Percentiles rank a stretch among this genome's conserved stretches.
Conservation (phyloP, 768 basidiomycete genomes). For the Leccinum broughii region DNA sequence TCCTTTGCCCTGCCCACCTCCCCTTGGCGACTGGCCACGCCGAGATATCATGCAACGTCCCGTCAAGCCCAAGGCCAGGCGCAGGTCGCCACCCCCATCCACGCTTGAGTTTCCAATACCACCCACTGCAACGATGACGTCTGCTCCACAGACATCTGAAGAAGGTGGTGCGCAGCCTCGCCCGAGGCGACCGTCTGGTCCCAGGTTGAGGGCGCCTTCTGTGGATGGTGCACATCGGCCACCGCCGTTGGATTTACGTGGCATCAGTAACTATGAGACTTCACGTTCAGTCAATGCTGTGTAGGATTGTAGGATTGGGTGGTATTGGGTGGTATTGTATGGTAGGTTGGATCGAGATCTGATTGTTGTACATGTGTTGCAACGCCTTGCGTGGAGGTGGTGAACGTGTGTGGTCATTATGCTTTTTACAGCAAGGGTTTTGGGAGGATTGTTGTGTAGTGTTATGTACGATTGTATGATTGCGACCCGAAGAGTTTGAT, state of each 20-base stretch:
- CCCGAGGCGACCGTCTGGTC: conserved; percentile 35
- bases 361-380: conserved; percentile 14
- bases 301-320: neutral
- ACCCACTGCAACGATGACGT: neutral
- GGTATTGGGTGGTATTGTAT: neutral
- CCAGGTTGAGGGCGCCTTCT: conserved; percentile 25
- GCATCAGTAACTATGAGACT: conserved; percentile 13
- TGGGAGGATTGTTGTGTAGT: conserved; percentile 17
- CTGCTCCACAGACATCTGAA: conserved; percentile 7
- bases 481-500: neutral
- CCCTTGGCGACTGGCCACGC: conserved; percentile 58
- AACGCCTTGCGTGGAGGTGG: conserved; percentile 12
- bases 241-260: conserved; percentile 18
- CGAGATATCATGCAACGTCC: conserved; percentile 36
- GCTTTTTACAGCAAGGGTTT: conserved; percentile 11
- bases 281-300: conserved; percentile 1
- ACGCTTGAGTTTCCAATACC: conserved; percentile 26
- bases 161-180: conserved; percentile 21
- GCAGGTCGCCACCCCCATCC: conserved; percentile 18
- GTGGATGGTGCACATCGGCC: conserved; percentile 21
- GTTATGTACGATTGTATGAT: neutral
- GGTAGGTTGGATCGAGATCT: neutral
- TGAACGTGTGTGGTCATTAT: neutral
- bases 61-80: conserved; percentile 11
- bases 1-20: conserved; percentile 39